Conservation (phyloP, 768 basidiomycete genomes). For the Podaxis mareebaensis region DNA sequence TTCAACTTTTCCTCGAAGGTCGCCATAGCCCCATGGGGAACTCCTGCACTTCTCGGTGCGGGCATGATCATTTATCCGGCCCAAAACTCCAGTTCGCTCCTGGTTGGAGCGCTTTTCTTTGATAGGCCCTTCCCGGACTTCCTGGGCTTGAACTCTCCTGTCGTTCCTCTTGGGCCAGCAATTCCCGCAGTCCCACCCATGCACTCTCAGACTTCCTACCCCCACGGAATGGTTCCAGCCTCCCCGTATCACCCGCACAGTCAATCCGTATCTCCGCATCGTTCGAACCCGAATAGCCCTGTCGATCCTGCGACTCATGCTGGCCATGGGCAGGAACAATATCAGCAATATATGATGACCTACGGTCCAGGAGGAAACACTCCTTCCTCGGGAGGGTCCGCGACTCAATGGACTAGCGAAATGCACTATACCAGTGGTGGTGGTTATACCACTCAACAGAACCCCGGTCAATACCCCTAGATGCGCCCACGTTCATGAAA, state of each 20-base stretch:
- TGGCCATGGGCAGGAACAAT: slow-evolving; percentile 31
- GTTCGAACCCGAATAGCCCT: slow-evolving; percentile 36
- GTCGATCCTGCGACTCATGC: slow-evolving; percentile 30
- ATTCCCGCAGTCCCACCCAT: slow-evolving; percentile 29
- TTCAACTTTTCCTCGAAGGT: slow-evolving; percentile 34
- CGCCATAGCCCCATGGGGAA: slow-evolving; percentile 53
- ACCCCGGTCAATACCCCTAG: slow-evolving; percentile 13
- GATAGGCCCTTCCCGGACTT: slow-evolving; percentile 49
- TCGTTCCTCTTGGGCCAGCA: slow-evolving; percentile 29
- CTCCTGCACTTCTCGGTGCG: slow-evolving; percentile 43
- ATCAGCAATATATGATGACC: slow-evolving; percentile 37
- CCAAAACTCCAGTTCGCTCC: slow-evolving; percentile 49
- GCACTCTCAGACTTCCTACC: slow-evolving; percentile 31
- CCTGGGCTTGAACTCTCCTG: slow-evolving; percentile 26
- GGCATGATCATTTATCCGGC: slow-evolving; percentile 57
- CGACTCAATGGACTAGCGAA: slow-evolving; percentile 10
- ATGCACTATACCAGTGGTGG: slow-evolving; percentile 9
- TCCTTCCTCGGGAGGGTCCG: slow-evolving; percentile 5
- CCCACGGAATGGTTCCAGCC: slow-evolving; percentile 28
- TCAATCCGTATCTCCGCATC: slow-evolving; percentile 37
- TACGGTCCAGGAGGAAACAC: slow-evolving; percentile 17
- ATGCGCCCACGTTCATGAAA: slow-evolving; percentile 4
- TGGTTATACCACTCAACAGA: slow-evolving; percentile 9
- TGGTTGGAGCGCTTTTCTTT: slow-evolving; percentile 54
- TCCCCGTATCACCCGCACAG: slow-evolving; percentile 34